Percentiles rank a stretch among this genome's conserved stretches.
Conservation (phyloP, 2,329 filamentous ascomycete species). For the Fusarium luffae region DNA sequence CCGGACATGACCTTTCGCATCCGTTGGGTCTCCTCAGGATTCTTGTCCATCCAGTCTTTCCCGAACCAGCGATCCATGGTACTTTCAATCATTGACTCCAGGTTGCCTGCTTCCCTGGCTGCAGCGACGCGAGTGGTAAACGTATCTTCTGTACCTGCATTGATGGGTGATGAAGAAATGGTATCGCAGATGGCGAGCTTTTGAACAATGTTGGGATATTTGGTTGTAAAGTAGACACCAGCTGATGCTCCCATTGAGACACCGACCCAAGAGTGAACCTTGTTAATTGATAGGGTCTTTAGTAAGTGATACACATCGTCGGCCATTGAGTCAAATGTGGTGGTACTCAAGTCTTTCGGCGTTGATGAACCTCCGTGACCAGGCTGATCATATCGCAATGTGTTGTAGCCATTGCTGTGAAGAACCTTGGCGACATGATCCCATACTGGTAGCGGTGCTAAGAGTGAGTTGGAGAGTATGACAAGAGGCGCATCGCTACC, state of each 20-base stretch:
- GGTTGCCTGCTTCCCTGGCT: constrained; percentile 48
- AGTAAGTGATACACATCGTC: constrained; percentile 54
- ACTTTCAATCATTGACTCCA: constrained; percentile 47
- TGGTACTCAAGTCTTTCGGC: constrained; percentile 49
- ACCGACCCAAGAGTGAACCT: constrained; percentile 56
- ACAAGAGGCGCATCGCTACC: constrained; percentile 46
- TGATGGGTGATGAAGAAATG: constrained; percentile 53
- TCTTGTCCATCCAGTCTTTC: constrained; percentile 49
- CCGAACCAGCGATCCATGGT: constrained; percentile 58
- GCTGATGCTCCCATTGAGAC: constrained; percentile 59
- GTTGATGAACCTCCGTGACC: constrained; percentile 55
- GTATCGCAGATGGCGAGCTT: constrained; percentile 56
- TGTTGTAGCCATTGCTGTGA: constrained; percentile 51
- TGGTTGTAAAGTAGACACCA: constrained; percentile 53
- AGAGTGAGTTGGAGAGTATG: constrained; percentile 55
- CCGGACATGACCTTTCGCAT: constrained; percentile 52
- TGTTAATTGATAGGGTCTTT: constrained; percentile 45
- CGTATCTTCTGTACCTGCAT: constrained; percentile 50
- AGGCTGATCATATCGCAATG: constrained; percentile 57
- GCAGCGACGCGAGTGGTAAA: constrained; percentile 52
- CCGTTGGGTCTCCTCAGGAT: constrained; percentile 51
- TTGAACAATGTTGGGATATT: constrained; percentile 52
- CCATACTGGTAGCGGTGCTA: constrained; percentile 52
- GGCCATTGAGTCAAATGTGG: constrained; percentile 54
- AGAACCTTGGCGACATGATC: constrained; percentile 53